phyloP scores from a whole-genome alignment of 2,329 filamentous ascomycete species.

The Stagonosporopsis chrysanthemi region DNA sequence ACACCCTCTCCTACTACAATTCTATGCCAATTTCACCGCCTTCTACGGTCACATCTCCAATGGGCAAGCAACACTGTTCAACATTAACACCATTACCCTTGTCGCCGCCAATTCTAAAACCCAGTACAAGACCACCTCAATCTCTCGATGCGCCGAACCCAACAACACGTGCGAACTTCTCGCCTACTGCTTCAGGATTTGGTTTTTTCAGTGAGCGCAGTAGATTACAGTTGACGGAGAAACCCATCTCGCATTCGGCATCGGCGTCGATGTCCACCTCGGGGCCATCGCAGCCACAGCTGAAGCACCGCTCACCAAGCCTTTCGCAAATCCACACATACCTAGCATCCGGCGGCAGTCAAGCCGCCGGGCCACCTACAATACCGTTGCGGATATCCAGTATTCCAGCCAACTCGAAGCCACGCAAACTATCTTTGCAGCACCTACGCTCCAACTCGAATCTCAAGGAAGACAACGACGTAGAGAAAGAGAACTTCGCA shows the following conservation, averaged over 20 bases:
- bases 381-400: constrained; percentile 47
- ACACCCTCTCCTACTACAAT: constrained; percentile 26
- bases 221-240: neutral
- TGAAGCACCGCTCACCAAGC: constrained; percentile 31
- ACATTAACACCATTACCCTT: constrained; percentile 42
- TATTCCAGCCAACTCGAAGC: constrained; percentile 42
- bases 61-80: constrained; percentile 32
- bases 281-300: constrained; percentile 9
- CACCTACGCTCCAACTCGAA: constrained; percentile 28
- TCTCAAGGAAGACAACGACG: constrained; percentile 1
- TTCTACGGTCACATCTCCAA: constrained; percentile 29
- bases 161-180: constrained; percentile 42
- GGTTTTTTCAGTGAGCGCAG: constrained; percentile 20
- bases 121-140: constrained; percentile 42
- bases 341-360: constrained; percentile 17
- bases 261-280: constrained; percentile 30
- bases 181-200: constrained; percentile 27
- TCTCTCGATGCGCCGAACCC: constrained; percentile 44
- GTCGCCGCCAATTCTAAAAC: constrained; percentile 44
- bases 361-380: constrained; percentile 32
- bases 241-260: constrained; percentile 27
- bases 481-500: constrained; percentile 28
- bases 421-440: constrained; percentile 44
- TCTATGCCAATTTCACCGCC: constrained; percentile 37
- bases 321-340: constrained; percentile 31